phyloP scores from a whole-genome alignment of 495 filamentous ascomycete species.

The Endocarpon pusillum region DNA sequence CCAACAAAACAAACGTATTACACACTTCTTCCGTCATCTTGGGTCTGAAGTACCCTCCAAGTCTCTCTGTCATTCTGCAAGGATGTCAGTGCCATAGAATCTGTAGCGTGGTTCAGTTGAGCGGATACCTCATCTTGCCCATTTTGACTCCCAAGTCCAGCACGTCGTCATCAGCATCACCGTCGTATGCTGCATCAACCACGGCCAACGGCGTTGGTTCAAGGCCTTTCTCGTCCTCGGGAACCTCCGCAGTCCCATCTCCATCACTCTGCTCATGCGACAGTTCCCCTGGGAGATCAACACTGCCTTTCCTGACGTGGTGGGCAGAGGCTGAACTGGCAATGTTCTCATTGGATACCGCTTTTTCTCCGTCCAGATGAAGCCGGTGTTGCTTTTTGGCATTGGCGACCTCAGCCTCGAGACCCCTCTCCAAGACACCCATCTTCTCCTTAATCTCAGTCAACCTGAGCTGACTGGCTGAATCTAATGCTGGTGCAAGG shows the following conservation, averaged over 20 bases:
- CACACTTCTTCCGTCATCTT: conserved; percentile 50
- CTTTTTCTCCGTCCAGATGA: no score
- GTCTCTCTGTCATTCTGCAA: conserved; percentile 43
- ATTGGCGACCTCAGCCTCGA: conserved; percentile 39
- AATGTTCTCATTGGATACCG: neutral
- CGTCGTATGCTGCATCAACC: conserved; percentile 49
- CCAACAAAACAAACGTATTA: neutral
- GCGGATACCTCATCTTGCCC: conserved; percentile 40
- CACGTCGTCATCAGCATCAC: conserved; percentile 40
- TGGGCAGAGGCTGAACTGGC: neutral
- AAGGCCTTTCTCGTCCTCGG: conserved; percentile 9
- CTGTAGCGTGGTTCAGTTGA: neutral
- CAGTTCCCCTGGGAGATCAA: neutral
- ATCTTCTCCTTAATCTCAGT: conserved; percentile 58
- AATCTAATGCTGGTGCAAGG: conserved; percentile 40
- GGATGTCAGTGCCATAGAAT: neutral
- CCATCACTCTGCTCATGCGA: neutral
- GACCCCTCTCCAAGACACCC: conserved; percentile 40
- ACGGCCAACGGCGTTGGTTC: conserved; percentile 27
- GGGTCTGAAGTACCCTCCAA: conserved; percentile 35
- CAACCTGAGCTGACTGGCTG: conserved; percentile 39
- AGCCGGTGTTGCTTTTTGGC: no score
- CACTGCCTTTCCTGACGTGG: no score
- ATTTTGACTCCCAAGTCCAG: conserved; percentile 53
- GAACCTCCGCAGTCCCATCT: conserved; percentile 4